Evolutionary conservation across 2,329 filamentous ascomycete species (phyloP).

Genomic region (Calonectria pseudoturangicola): DNA sequence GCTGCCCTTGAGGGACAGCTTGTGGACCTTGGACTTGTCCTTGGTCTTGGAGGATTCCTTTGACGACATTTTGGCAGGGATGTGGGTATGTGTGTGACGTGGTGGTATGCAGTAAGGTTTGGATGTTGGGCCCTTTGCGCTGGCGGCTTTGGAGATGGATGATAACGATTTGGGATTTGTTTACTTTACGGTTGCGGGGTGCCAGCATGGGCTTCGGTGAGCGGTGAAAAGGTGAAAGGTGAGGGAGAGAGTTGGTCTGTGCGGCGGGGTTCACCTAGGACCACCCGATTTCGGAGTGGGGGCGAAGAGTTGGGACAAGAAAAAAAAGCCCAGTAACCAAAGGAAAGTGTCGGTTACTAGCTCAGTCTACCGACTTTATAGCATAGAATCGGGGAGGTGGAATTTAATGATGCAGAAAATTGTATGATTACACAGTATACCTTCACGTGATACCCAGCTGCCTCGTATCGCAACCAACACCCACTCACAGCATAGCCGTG

Average conservation of each 20-base stretch:
- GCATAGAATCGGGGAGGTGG: too few species aligned
- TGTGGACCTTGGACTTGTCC: constrained; percentile 82
- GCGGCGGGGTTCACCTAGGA: constrained; percentile 52
- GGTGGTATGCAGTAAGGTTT: neutral
- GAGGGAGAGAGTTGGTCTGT: constrained; percentile 45
- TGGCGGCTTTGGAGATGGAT: neutral
- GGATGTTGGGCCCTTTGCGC: neutral
- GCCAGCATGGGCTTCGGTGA: constrained; percentile 1
- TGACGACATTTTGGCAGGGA: constrained; percentile 55
- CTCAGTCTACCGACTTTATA: neutral
- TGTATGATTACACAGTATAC: constrained; percentile 3
- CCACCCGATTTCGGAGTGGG: constrained; percentile 10
- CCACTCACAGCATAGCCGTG: neutral
- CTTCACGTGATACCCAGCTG: neutral
- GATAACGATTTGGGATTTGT: constrained; percentile 44
- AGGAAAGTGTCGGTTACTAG: neutral
- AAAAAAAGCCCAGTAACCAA: neutral
- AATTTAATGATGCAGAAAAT: neutral
- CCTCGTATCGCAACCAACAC: neutral
- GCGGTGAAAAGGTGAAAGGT: constrained; percentile 35
- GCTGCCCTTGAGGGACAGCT: constrained; percentile 89
- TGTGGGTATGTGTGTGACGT: constrained; percentile 12
- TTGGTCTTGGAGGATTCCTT: constrained; percentile 55
- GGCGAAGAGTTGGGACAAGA: neutral
- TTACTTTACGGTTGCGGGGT: constrained; percentile 57